phyloP scores from a whole-genome alignment of 2,329 filamentous ascomycete genomes.

The Herpotrichia juniperi region DNA sequence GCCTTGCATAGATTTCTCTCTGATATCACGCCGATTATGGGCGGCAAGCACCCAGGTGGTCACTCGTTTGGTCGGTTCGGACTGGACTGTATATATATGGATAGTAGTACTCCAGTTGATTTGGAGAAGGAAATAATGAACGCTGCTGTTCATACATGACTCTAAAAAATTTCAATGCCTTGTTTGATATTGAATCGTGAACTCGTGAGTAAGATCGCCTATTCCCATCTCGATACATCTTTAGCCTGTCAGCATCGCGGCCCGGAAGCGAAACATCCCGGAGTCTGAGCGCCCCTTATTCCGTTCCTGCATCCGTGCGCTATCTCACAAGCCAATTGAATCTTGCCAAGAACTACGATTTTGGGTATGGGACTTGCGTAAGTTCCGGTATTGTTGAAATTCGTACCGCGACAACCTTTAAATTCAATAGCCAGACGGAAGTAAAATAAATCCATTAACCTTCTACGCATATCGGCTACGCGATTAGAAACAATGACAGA shows the following conservation, averaged over 20 bases:
- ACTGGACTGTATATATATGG: background rate
- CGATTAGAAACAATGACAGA: constrained; percentile 20
- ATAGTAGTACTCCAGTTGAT: background rate
- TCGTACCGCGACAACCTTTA: too few relatives aligned
- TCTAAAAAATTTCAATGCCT: background rate
- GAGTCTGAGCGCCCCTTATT: too few relatives aligned
- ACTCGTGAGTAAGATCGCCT: too few relatives aligned
- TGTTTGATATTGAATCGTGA: background rate
- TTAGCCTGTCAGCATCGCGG: too few relatives aligned
- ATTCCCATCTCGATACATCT: too few relatives aligned
- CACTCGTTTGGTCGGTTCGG: constrained; percentile 13
- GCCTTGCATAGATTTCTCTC: constrained; percentile 18
- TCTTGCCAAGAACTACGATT: too few relatives aligned
- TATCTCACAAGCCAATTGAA: too few relatives aligned
- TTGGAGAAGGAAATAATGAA: background rate
- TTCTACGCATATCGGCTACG: constrained; percentile 4
- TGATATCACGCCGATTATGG: constrained; percentile 4
- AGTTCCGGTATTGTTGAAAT: too few relatives aligned
- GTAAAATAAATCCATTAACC: background rate
- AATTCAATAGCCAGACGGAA: too few relatives aligned
- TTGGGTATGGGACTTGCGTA: too few relatives aligned
- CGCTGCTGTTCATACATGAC: background rate
- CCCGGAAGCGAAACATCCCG: too few relatives aligned
- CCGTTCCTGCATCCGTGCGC: too few relatives aligned
- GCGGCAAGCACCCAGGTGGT: constrained; percentile 19